These are phyloP conservation scores for Tarenaya hassleriana DNA, from an alignment of 345 rosid species.

Conservation along the genomic window DNA sequence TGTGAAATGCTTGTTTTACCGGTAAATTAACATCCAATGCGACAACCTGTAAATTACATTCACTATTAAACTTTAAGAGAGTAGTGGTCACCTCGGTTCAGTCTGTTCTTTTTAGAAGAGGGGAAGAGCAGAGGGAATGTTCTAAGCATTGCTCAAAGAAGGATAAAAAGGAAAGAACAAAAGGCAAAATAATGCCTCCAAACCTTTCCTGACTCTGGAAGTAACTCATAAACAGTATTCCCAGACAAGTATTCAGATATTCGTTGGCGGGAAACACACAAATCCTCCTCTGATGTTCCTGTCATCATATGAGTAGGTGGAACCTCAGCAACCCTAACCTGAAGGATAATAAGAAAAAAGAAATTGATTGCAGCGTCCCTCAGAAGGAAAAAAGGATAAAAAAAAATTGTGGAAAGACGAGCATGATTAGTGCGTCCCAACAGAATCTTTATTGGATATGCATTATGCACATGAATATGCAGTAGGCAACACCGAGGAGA, in stretches of 20 bases:
- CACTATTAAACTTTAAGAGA: neutral
- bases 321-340: conserved; percentile 29
- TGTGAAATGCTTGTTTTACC: conserved; percentile 80
- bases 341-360: neutral
- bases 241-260: conserved; percentile 48
- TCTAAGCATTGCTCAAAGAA: too few species aligned
- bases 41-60: conserved; percentile 39
- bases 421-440: neutral
- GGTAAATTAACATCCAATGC: conserved; percentile 71
- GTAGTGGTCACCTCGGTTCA: neutral
- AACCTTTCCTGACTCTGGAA: conserved; percentile 86
- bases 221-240: conserved; percentile 62
- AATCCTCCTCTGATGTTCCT: conserved; percentile 43
- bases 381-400: neutral
- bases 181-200: conserved; percentile 29
- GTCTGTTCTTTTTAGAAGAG: neutral
- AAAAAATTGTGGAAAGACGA: neutral
- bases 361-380: neutral
- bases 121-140: neutral
- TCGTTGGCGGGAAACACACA: conserved; percentile 46
- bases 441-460: neutral
- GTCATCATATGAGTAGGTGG: conserved; percentile 13
- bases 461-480: too few species aligned
- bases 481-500: too few species aligned
- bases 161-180: neutral